Evolutionary conservation across 441 rosid species (phyloP).

Genomic region (Mallotus japonicus): DNA sequence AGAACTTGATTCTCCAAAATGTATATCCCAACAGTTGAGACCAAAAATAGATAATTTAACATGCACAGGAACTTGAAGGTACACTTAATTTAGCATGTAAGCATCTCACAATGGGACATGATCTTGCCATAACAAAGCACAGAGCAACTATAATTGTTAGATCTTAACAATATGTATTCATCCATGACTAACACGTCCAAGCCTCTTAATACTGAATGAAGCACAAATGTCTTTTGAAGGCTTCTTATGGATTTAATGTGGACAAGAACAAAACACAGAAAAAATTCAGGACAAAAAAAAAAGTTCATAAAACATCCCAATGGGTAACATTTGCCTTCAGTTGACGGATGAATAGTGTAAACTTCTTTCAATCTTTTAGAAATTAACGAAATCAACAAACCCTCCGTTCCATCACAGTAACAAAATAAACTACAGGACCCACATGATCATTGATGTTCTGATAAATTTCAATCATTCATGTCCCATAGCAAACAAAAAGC

Average conservation of each 20-base stretch:
- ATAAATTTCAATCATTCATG: neutral
- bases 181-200: neutral
- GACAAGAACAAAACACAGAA: neutral
- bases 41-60: neutral
- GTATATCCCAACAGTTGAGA: neutral
- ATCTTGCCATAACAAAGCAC: neutral
- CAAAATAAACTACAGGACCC: neutral
- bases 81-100: neutral
- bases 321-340: neutral
- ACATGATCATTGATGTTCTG: neutral
- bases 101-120: neutral
- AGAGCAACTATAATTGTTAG: neutral
- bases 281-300: neutral
- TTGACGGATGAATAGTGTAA: neutral
- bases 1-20: neutral
- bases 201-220: slow-evolving; percentile 2
- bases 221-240: neutral
- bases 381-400: neutral
- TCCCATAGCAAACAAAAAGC: neutral
- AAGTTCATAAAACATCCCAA: neutral
- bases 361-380: neutral
- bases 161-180: neutral
- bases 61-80: neutral
- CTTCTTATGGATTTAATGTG: neutral
- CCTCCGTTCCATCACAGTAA: neutral